phyloP scores from a whole-genome alignment of 2,329 filamentous ascomycete species.

The Leptographium flavum region DNA sequence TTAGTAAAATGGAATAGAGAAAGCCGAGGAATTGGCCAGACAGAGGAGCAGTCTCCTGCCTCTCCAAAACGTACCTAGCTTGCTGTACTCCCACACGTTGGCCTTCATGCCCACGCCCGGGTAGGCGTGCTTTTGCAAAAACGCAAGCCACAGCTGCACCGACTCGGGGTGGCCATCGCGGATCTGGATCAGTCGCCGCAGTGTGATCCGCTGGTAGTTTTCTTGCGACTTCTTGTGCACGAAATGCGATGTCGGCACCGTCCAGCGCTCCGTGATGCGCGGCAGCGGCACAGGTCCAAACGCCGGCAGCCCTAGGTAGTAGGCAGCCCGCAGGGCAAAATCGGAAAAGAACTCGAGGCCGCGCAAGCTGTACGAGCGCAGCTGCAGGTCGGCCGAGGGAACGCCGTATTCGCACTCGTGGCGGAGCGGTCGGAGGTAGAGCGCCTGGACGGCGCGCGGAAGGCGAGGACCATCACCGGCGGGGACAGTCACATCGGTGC shows the following conservation, averaged over 20 bases:
- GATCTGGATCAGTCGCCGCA: constrained; percentile 79
- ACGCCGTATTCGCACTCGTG: constrained; percentile 61
- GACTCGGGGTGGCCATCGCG: constrained; percentile 80
- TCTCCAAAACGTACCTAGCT: constrained; percentile 51
- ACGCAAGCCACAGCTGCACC: constrained; percentile 85
- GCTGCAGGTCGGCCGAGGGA: constrained; percentile 77
- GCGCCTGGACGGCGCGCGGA: constrained; percentile 68
- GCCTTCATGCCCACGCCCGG: constrained; percentile 99
- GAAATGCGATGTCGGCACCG: constrained; percentile 76
- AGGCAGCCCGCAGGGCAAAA: constrained; percentile 86
- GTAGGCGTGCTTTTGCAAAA: constrained; percentile 81
- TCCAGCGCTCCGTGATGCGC: constrained; percentile 83
- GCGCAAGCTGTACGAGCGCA: constrained; percentile 79
- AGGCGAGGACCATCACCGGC: constrained; percentile 30
- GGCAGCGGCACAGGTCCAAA: constrained; percentile 78
- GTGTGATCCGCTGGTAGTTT: constrained; percentile 88
- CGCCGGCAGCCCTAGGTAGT: constrained; percentile 79
- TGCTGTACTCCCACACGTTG: constrained; percentile 82
- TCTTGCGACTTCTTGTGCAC: constrained; percentile 96
- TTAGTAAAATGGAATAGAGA: too few species aligned
- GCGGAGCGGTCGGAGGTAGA: constrained; percentile 74
- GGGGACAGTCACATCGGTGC: not conserved
- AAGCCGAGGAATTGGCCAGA: too few species aligned
- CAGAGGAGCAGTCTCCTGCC: too few species aligned
- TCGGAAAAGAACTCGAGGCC: constrained; percentile 91